Base-by-base conservation (phyloP, 768 basidiomycete species). In the Cystofilobasidium macerans region DNA sequence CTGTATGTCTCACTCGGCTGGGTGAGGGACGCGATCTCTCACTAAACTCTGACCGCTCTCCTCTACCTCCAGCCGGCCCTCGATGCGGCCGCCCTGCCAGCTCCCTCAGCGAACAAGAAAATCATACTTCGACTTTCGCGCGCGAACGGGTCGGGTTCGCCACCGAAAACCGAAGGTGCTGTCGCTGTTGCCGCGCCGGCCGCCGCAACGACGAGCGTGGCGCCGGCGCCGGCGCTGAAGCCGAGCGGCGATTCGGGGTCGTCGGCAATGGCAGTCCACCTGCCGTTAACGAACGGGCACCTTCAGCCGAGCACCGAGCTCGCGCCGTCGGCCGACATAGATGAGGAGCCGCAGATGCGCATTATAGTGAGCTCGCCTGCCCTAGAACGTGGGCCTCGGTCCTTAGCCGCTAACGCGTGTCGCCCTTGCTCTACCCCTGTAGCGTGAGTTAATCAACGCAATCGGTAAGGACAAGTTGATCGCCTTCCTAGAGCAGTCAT, bases 331-430 rank as follows among this genome's bases (percentile, higher is more conserved):
- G 32, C 33, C n/a, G 45, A 47, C 45, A 11, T 30, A 2, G 43
- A 32, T 12, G 54, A 57, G 54, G 63, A 57, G 28, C 24, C 18
- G 3, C 63, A 64, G 56, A 45, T 64, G 54, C 42, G 63, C 40
- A 22, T 56, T 22, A 45, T 57, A 30, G 54, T 64, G 54, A 43
- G 56, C 57, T 13, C 4, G 16, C 24, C 5, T 14, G 20, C 9
- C 38, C 30, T 43, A 48, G 12, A 24, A 16, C 20, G 28, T 33
- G 33, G 20, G 11, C 45, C 8, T 7, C n/a, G 22, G 14, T n/a
- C 14, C 35, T 12, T 8, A 33, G 24, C 26, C 45, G 26, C 53
- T 16, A 12, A 38, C 22, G 22, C 42, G 2, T 56, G 5, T 12
- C 18, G 24, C n/a, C 54, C 30, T 43, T 9, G 3, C 36, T 24